Evolutionary conservation across 2,329 filamentous ascomycete species (phyloP).

Genomic region (Cryphonectria radicalis): DNA sequence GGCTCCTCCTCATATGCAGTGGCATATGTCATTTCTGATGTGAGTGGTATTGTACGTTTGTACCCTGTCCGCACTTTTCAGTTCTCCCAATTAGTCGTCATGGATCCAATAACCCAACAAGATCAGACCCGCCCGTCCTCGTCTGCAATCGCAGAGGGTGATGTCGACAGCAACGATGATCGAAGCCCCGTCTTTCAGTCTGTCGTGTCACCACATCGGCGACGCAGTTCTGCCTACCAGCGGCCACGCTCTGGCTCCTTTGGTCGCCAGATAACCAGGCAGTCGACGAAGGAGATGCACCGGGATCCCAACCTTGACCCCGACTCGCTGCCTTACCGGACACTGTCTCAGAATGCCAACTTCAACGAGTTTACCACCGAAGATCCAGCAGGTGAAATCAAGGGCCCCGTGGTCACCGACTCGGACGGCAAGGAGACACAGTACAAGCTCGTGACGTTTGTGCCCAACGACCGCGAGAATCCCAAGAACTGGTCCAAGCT

Average conservation of each 20-base stretch:
- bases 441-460: conserved; percentile 67
- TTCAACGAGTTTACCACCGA: conserved; percentile 71
- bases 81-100: conserved; percentile 1
- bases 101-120: conserved; percentile 18
- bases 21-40: neutral
- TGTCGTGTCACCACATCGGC: conserved; percentile 16
- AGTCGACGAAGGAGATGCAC: conserved; percentile 41
- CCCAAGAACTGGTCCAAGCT: conserved; percentile 84
- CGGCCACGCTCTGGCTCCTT: conserved; percentile 24
- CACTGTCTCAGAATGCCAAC: conserved; percentile 62
- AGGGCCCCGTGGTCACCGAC: conserved; percentile 41
- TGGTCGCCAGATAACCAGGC: conserved; percentile 22
- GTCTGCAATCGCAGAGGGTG: conserved; percentile 19
- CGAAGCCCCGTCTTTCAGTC: conserved; percentile 16
- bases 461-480: conserved; percentile 72
- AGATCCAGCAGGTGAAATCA: conserved; percentile 64
- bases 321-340: conserved; percentile 66
- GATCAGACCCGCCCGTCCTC: conserved; percentile 9
- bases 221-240: conserved; percentile 12
- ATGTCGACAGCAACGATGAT: conserved; percentile 12
- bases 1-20: conserved; percentile 5
- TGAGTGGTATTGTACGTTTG: neutral
- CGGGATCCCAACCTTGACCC: conserved; percentile 50
- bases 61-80: neutral
- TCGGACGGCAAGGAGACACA: conserved; percentile 35